Base-by-base conservation (phyloP, 768 basidiomycete genomes). In the Lanmaoa pseudosensibilis region DNA sequence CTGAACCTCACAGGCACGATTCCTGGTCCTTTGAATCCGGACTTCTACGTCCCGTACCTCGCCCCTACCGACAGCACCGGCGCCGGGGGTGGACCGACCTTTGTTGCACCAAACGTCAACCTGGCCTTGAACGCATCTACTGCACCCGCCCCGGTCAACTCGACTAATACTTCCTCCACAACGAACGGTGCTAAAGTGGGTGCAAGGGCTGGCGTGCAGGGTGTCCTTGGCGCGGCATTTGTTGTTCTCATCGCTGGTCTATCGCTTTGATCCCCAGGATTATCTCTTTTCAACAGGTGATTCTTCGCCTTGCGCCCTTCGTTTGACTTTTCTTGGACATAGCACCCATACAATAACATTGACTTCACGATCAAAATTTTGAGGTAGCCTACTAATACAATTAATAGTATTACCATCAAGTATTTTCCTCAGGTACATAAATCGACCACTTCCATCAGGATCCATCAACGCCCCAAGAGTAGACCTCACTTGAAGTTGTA, bases 401-500 rank as follows among this genome's bases (percentile, higher is more conserved):
- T n/a, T n/a, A n/a, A n/a, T n/a, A n/a, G n/a, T n/a, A n/a, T n/a
- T n/a, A n/a, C n/a, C n/a, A n/a, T n/a, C n/a, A n/a, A n/a, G n/a
- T n/a, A n/a, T n/a, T n/a, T n/a, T n/a, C n/a, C n/a, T 16, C 43
- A 32, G 41, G 13, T 52, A 52, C 54, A 34, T 8, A 34, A 33
- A 33, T 50, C 30, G n/a, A 21, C 38, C 10, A 3, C 15, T 45
- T 45, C 21, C 41, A 21, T 19, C 19, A 10, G 19, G 9, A 33
- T 21, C 18, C 21, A 25, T 9, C 47, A 4, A 48, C 23, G 7
- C 40, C 18, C 15, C 15, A 27, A 27, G n/a, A 21, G 4, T n/a
- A 30, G 37, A 15, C 12, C 21, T 63, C 33, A 71, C 56, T 55
- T 59, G 56, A 82, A 90, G 49, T 83, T 80, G 64, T 92, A 92